These are phyloP conservation scores for Leccinum griseonigrum DNA, from an alignment of 1,284 basidiomycete genomes.

Conservation along the genomic window DNA sequence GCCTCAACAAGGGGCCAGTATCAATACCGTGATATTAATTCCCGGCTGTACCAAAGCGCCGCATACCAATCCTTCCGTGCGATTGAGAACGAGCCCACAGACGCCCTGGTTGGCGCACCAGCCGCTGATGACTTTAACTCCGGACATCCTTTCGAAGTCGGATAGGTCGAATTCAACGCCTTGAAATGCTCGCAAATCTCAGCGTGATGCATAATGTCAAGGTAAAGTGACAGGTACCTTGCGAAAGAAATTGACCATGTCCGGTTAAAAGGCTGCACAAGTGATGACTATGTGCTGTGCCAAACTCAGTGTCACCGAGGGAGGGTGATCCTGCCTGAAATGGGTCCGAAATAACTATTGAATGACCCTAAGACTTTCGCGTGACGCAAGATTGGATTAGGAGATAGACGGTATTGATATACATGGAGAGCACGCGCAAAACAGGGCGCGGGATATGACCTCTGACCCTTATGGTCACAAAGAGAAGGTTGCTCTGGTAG, in stretches of 20 bases:
- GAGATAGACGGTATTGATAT: constrained; percentile 1
- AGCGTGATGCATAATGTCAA: not conserved
- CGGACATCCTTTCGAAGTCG: not conserved
- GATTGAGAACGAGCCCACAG: not conserved
- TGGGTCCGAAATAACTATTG: not conserved
- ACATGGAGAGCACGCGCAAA: constrained; percentile 3
- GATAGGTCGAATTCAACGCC: not conserved
- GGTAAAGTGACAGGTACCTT: not conserved
- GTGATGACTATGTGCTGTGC: too few relatives aligned
- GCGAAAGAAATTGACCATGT: not conserved
- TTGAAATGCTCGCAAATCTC: not conserved
- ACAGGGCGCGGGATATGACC: not conserved
- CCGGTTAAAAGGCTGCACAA: not conserved
- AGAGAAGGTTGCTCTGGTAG: not conserved
- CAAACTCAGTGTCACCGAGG: not conserved
- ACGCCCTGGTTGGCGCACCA: too few relatives aligned
- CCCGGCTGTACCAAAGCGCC: not conserved
- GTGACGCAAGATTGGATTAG: not conserved
- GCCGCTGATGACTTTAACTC: too few relatives aligned
- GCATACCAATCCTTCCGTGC: not conserved
- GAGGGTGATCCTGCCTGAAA: not conserved
- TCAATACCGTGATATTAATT: not conserved
- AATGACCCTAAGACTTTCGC: not conserved
- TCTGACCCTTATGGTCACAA: not conserved
- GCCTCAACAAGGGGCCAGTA: not conserved